These are phyloP conservation scores for Tephrocybe sp. DNA, from an alignment of 768 basidiomycete genomes.

Conservation along the genomic window DNA sequence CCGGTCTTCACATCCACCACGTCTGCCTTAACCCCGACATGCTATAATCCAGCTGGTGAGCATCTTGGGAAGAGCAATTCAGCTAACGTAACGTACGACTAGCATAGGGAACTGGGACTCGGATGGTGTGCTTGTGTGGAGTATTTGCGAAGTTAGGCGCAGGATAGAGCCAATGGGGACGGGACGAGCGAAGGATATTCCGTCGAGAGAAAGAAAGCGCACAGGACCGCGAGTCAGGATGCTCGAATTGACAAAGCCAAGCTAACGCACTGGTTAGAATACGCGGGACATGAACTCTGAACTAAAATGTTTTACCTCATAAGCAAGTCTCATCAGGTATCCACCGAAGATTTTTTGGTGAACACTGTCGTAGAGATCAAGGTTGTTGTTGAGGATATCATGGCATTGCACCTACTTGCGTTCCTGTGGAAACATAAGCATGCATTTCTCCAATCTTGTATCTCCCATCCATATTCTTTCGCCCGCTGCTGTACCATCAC, in stretches of 20 bases:
- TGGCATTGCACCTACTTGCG: conserved; percentile 57
- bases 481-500: conserved; percentile 20
- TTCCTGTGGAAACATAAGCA: conserved; percentile 86
- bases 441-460: conserved; percentile 64
- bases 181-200: conserved; percentile 76
- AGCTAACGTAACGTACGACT: conserved; percentile 46
- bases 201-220: conserved; percentile 76
- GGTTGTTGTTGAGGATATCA: not conserved
- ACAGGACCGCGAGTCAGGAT: conserved; percentile 68
- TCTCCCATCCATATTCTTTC: conserved; percentile 76
- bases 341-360: conserved; percentile 87
- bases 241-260: conserved; percentile 71
- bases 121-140: conserved; percentile 46
- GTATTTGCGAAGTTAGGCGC: conserved; percentile 66
- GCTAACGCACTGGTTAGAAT: conserved; percentile 34
- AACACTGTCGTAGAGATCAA: conserved; percentile 42
- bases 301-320: conserved; percentile 66
- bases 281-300: not conserved
- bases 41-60: conserved; percentile 37
- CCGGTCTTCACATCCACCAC: conserved; percentile 72
- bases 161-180: conserved; percentile 86
- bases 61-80: not conserved
- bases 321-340: conserved; percentile 64
- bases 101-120: conserved; percentile 48
- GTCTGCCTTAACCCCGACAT: conserved; percentile 70